Base-by-base conservation (phyloP, 2,329 filamentous ascomycete genomes). In the Neofusicoccum kwambonambiense region DNA sequence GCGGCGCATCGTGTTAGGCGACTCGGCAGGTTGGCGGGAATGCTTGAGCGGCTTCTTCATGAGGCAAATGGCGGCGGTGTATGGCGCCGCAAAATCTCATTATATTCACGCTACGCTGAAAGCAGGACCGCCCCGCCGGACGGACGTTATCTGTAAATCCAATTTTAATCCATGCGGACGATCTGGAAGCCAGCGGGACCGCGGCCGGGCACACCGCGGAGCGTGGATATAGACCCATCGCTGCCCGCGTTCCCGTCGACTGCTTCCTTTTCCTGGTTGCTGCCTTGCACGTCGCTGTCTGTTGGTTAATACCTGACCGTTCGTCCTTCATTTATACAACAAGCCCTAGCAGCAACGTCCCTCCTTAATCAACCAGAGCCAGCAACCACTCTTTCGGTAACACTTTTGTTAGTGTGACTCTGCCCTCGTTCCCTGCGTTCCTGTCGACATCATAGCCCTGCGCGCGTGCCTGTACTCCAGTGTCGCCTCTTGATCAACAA, bases 101-200 rank as follows among this genome's bases (percentile, higher is more conserved):
- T 39, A 11, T 15, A 39, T 39, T 39, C 13, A 17, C 50, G 50
- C 50, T 52, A 52, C 50, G 50, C 50, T 52, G 15, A 51, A 51
- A 51, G 47, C n/a, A 51, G 47, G 27, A 35, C 41, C 42, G 42
- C 42, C 42, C 22, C 22, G 35, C 15, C 37, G 37, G 34, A 22
- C 54, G 54, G 54, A 58, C 54, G 56, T 60, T 60, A 60, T 60
- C 56, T 49, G 56, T 12, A 22, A 37, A 47, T 60, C 56, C 31
- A 60, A 60, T 60, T 60, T 60, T 27, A 45, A 60, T 39, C 56
- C 56, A 60, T 60, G 56, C 4, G 56, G 56, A 47, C 56, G 56
- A 60, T 60, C 56, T 60, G 56, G 56, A 47, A 60, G 42, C 27
- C 42, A 42, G 50, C 41, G 35, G 54, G 37, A 13, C 17, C 19